phyloP scores from a whole-genome alignment of 2,329 filamentous ascomycete genomes.

The Colletotrichum sp. region DNA sequence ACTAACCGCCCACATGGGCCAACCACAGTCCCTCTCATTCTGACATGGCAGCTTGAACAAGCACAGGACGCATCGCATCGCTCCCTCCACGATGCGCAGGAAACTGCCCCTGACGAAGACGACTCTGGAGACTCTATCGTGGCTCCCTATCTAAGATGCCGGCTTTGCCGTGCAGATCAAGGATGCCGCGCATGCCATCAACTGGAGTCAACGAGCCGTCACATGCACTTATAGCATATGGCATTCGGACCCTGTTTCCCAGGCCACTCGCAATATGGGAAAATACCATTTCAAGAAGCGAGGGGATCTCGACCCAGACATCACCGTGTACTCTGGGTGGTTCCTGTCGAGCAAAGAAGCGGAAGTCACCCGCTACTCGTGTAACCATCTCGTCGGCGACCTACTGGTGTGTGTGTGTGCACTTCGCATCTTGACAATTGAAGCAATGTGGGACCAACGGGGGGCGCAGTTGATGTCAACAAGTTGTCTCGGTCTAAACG shows the following conservation, averaged over 20 bases:
- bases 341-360: not conserved
- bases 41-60: not conserved
- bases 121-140: not conserved
- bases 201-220: not conserved
- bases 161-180: not conserved
- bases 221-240: not conserved
- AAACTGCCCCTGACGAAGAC: not conserved
- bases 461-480: not conserved
- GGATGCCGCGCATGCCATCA: not conserved
- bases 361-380: not conserved
- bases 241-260: not conserved
- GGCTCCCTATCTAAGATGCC: not conserved
- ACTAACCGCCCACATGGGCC: not conserved
- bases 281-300: not conserved
- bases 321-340: not conserved
- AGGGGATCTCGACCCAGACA: not conserved
- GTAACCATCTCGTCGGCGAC: not conserved
- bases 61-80: not conserved
- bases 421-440: not conserved
- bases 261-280: not conserved
- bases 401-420: not conserved
- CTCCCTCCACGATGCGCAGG: not conserved
- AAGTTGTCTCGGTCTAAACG: not conserved
- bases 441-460: not conserved
- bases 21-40: not conserved